A percentile compares a stretch with the other conserved stretches of the same genome.
Evolutionary conservation across 495 filamentous ascomycete species (phyloP).

Genomic region (Gamarada debralockiae): DNA sequence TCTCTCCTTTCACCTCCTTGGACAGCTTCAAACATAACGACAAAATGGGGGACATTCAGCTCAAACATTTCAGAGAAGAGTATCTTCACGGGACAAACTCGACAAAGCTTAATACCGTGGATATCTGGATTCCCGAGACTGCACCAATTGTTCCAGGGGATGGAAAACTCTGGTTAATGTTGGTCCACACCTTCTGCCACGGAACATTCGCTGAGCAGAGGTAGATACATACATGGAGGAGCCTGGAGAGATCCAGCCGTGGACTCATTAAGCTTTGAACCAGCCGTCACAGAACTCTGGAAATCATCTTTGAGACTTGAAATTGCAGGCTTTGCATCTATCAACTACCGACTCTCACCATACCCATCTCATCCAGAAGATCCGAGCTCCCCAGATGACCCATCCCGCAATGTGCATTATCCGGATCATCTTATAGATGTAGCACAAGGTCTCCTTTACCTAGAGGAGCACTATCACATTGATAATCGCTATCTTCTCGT

Average conservation of each 20-base stretch:
- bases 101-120: slow-evolving; percentile 17
- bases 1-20: no score
- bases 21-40: no score
- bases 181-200: neutral
- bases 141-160: neutral
- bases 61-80: neutral
- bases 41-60: neutral
- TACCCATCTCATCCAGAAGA: slow-evolving; percentile 55
- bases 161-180: slow-evolving; percentile 18
- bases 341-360: slow-evolving; percentile 78
- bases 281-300: slow-evolving; percentile 40
- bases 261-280: slow-evolving; percentile 45
- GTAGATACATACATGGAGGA: slow-evolving; percentile 75
- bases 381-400: slow-evolving; percentile 24
- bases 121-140: slow-evolving; percentile 12
- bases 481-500: slow-evolving; percentile 55
- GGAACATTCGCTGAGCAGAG: neutral
- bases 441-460: slow-evolving; percentile 52
- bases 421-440: slow-evolving; percentile 76
- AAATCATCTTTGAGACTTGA: slow-evolving; percentile 12
- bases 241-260: slow-evolving; percentile 78
- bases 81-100: slow-evolving; percentile 9
- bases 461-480: slow-evolving; percentile 53
- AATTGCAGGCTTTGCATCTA: slow-evolving; percentile 63
- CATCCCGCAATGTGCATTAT: slow-evolving; percentile 46